These are phyloP conservation scores for Notholithocarpus densiflorus DNA, from an alignment of 306 rosid species.

Conservation along the genomic window DNA sequence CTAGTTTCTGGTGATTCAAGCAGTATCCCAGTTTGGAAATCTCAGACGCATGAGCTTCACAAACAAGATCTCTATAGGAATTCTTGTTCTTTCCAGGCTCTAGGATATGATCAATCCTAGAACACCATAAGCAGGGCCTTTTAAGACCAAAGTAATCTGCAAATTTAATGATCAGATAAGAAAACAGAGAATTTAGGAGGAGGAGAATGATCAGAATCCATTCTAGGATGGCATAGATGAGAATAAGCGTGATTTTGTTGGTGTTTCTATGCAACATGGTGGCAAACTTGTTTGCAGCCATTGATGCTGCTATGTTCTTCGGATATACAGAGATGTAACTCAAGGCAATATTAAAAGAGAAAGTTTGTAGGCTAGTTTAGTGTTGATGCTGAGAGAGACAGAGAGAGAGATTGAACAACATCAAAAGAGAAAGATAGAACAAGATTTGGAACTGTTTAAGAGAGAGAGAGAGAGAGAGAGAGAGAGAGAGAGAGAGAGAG, in stretches of 20 bases:
- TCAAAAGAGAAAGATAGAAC: slow-evolving; percentile 20
- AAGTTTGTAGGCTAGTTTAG: not conserved
- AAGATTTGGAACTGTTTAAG: slow-evolving; percentile 27
- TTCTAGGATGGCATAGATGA: slow-evolving; percentile 79
- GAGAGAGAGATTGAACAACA: slow-evolving; percentile 20
- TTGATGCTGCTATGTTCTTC: slow-evolving; percentile 45
- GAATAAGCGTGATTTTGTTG: slow-evolving; percentile 75
- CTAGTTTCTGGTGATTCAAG: slow-evolving; percentile 59
- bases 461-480: not conserved
- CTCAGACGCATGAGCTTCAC: slow-evolving; percentile 81
- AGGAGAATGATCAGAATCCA: slow-evolving; percentile 81
- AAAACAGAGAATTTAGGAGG: slow-evolving; percentile 77
- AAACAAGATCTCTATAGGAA: slow-evolving; percentile 70
- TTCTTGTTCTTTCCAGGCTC: slow-evolving; percentile 41
- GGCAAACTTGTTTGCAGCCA: slow-evolving; percentile 94
- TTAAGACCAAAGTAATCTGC: slow-evolving; percentile 86
- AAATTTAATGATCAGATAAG: slow-evolving; percentile 70
- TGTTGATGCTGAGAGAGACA: not conserved
- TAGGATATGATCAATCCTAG: slow-evolving; percentile 75
- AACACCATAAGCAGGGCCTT: slow-evolving; percentile 85
- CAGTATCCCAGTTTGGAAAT: slow-evolving; percentile 73
- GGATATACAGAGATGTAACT: slow-evolving; percentile 47
- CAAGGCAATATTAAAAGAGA: slow-evolving; percentile 15
- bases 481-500: too few species aligned
- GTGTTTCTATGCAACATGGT: slow-evolving; percentile 77